phyloP scores from a whole-genome alignment of 202 grass and related monocot species.

The Dendrocalamus latiflorus region DNA sequence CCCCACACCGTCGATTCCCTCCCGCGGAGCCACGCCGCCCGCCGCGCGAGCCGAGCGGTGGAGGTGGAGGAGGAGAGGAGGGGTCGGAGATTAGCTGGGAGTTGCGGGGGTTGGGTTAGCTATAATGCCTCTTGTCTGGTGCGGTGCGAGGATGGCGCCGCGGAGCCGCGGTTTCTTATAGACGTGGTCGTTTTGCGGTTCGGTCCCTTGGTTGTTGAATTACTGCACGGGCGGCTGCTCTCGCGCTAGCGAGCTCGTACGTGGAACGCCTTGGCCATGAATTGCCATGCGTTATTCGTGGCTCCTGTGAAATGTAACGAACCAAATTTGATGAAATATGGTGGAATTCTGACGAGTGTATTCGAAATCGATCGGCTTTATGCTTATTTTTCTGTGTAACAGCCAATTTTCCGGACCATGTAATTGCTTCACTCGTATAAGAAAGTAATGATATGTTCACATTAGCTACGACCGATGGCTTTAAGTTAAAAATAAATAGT shows the following conservation, averaged over 20 bases:
- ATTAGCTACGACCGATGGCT: no score
- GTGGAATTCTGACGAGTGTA: background rate
- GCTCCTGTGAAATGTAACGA: background rate
- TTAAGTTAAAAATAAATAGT: no score
- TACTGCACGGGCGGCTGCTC: background rate
- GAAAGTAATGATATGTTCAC: background rate
- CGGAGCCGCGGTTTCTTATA: background rate
- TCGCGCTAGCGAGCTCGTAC: background rate
- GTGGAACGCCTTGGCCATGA: background rate
- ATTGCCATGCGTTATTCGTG: background rate
- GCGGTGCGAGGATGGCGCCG: background rate
- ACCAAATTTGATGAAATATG: background rate
- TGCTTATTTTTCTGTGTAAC: background rate
- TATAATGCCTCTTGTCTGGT: background rate
- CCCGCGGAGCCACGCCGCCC: constrained; percentile 42
- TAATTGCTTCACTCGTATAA: background rate
- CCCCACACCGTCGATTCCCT: constrained; percentile 32
- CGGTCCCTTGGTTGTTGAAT: background rate
- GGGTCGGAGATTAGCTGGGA: background rate
- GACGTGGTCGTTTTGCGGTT: background rate
- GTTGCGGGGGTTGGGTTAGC: background rate
- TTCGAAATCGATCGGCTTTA: background rate
- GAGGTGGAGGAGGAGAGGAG: background rate
- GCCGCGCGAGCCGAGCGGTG: constrained; percentile 18
- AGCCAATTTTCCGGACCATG: background rate